Conservation (phyloP, 2,329 filamentous ascomycete genomes). For the Juglanconis juglandina region DNA sequence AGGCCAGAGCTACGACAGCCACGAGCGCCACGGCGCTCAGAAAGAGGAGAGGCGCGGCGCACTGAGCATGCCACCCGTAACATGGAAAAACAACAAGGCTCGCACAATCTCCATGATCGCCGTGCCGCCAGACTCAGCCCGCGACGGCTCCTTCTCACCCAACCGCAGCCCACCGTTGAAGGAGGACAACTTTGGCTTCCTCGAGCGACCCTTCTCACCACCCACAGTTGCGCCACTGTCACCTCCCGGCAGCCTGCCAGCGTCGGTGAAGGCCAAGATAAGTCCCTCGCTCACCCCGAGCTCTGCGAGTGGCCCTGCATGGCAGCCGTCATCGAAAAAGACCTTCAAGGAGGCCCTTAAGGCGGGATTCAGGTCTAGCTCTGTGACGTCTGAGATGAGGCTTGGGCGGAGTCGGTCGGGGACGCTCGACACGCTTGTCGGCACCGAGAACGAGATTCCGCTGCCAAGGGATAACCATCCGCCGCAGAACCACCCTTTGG, state of each 20-base stretch:
- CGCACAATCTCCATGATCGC: constrained; percentile 17
- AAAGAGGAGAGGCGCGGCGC: constrained; percentile 9
- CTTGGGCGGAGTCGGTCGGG: constrained; percentile 1
- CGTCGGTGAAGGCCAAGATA: constrained; percentile 30
- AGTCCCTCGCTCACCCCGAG: constrained; percentile 17
- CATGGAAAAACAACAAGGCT: constrained; percentile 12
- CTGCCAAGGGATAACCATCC: background rate
- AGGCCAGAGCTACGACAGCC: constrained; percentile 14
- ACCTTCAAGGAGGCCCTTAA: constrained; percentile 19
- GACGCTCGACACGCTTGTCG: constrained; percentile 13
- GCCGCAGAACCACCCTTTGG: background rate
- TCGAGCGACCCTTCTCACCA: constrained; percentile 17
- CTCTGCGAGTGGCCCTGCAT: constrained; percentile 4
- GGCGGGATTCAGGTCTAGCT: constrained; percentile 13
- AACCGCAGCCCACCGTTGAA: background rate
- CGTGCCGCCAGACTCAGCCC: constrained; percentile 16
- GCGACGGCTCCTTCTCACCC: constrained; percentile 8
- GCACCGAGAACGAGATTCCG: constrained; percentile 1
- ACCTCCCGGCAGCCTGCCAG: constrained; percentile 18
- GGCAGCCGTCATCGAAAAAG: constrained; percentile 4
- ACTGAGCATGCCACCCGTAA: constrained; percentile 9
- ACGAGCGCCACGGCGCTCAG: constrained; percentile 1
- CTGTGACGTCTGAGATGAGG: background rate
- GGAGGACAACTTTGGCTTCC: constrained; percentile 14
- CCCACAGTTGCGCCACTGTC: constrained; percentile 10